Base-by-base conservation (phyloP, 1,139 yeast species). In the Insectozyma bohioensis region DNA sequence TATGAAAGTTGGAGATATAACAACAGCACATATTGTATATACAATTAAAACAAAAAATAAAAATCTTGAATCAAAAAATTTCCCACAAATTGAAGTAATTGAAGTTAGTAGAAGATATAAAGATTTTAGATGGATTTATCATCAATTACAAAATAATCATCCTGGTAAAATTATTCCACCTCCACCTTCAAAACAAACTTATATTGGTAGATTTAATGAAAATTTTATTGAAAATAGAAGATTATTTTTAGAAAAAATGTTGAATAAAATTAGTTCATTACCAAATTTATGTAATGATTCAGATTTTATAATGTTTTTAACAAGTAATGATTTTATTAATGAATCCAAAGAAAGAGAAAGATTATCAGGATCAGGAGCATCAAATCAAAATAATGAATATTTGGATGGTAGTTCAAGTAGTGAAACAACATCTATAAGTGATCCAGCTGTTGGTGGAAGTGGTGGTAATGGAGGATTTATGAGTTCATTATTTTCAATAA, bases 81-180 rank as follows among this genome's bases (percentile, higher is more conserved):
- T 57, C 34, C 57, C 66, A 20, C 32, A 65, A 34, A 48, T 61
- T 6, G 57, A 59, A 2, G 67, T 69, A 26, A 56, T 67, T 6
- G 58, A 69, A 5, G 95, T 86, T 0, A 71, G 85, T 4, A 69
- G 96, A 50, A 72, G 96, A 43, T 87, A 87, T 56, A 75, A 80
- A 40, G 96, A 87, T 54, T 87, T 87, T 58, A 66, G 75, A 67
- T 68, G 97, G 97, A 70, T 92, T 17, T 90, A 87, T 57, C 87
- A 87, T 47, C 96, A 92, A 48, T 66, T 92, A 20, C 87, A 85
- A 51, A 76, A 77, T 44, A 86, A 83, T 48, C 88, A 92, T 52
- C 95, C 95, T 19, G 98, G 98, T 1, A 69, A 75, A 37, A 83
- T 94, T 25, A 81, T 94, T 17, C 98, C 98, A 1, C 96, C 98